Base-by-base conservation (phyloP, 768 basidiomycete genomes). In the Agaricus bisporus region DNA sequence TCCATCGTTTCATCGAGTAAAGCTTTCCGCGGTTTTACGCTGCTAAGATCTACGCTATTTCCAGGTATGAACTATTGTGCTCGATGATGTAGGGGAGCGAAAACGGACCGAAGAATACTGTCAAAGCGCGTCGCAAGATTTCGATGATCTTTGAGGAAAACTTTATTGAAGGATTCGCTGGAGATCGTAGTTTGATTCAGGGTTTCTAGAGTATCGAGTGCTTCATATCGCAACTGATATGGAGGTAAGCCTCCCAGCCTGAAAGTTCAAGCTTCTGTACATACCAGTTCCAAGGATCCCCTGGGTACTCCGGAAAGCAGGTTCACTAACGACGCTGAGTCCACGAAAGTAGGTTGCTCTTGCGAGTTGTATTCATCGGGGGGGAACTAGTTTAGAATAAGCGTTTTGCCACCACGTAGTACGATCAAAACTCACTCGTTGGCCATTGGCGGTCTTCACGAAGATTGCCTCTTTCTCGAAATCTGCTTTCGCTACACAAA, bases 211-310 rank as follows among this genome's bases (percentile, higher is more conserved):
- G 93, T 91, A 61, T 78, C 75, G 36, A 73, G 69, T 0, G 94
- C 93, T 62, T 98, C 92, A 44, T 85, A 73, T 54, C 74, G 75
- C 32, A 94, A 79, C 91, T 94, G 59, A 51, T 42, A 17, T 20
- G 41, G n/a, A 18, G 15, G 26, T 41, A 17, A n/a, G 14, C 20
- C 28, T 5, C 17, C 5, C 20, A 12, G 35, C 25, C 29, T 15
- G 20, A 22, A 41, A 49, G 14, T 9, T 14, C 0, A 41, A n/a
- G 4, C 5, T 29, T 22, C 11, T 29, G 32, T 11, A 60, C 77
- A 61, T 65, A 94, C 89, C 68, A 95, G 70, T 47, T 88, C 80
- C 1, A 98, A 72, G 1, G 91, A 93, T 2, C 87, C 79, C 12
- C 81, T 59, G 17, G 94, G 89, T 28, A 95, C 79, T 8, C 80